Evolutionary conservation across 179 eudicot species (phyloP).

Genomic region (Carnegiea gigantea): DNA sequence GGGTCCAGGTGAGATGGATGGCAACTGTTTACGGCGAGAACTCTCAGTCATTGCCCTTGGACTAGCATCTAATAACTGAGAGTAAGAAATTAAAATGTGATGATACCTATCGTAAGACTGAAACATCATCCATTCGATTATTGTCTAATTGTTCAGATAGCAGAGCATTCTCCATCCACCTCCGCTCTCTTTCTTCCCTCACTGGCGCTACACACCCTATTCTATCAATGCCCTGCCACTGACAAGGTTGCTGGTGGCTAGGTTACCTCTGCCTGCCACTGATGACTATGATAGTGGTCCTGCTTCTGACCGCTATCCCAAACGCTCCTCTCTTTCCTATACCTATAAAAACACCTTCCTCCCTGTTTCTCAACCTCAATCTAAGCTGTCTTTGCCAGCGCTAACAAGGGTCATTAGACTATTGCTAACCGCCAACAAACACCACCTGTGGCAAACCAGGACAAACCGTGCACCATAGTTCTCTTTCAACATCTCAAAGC

Average conservation of each 20-base stretch:
- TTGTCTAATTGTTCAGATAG: too few species aligned
- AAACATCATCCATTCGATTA: too few species aligned
- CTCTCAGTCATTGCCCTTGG: not conserved
- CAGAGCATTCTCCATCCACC: not conserved
- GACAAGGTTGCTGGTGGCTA: not conserved
- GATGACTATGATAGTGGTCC: not conserved
- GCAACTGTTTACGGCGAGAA: not conserved
- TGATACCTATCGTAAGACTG: not conserved
- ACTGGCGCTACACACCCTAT: not conserved
- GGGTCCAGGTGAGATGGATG: not conserved
- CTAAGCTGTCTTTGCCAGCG: not conserved
- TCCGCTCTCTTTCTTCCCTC: not conserved
- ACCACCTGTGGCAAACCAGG: not conserved
- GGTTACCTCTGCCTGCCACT: not conserved
- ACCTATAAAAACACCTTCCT: too few species aligned
- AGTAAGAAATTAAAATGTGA: not conserved
- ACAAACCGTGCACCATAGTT: not conserved
- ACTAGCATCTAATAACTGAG: not conserved
- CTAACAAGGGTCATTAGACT: not conserved
- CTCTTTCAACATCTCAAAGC: not conserved
- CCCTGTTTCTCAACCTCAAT: not conserved
- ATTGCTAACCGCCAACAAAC: not conserved
- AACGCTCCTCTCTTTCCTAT: not conserved
- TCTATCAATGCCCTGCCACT: not conserved
- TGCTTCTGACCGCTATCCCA: not conserved